These are phyloP conservation scores for Nothomitra cinnamomea DNA, from an alignment of 2,329 filamentous ascomycete species.

Conservation along the genomic window DNA sequence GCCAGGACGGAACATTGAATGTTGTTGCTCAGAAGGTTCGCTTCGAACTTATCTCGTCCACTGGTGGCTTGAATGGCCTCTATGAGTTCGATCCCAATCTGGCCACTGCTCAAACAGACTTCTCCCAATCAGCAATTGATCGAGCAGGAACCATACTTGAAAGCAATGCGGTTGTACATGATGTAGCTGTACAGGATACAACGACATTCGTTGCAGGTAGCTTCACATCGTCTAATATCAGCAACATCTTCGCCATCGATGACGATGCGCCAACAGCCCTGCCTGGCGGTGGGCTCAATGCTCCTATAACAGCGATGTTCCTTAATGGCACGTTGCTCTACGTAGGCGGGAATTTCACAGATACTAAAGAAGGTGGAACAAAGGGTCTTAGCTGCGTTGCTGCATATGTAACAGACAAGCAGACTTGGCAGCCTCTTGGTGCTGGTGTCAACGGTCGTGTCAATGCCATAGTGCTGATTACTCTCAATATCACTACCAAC, in stretches of 20 bases:
- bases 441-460: conserved; percentile 74
- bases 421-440: conserved; percentile 63
- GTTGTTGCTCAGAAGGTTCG: conserved; percentile 81
- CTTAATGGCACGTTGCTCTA: conserved; percentile 51
- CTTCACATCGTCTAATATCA: conserved; percentile 51
- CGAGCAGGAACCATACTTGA: conserved; percentile 55
- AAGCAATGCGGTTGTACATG: conserved; percentile 47
- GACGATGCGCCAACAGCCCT: conserved; percentile 44
- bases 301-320: conserved; percentile 55
- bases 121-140: conserved; percentile 59
- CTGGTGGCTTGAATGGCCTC: conserved; percentile 70
- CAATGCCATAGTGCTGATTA: conserved; percentile 54
- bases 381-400: conserved; percentile 60
- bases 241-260: conserved; percentile 63
- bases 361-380: conserved; percentile 44
- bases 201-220: conserved; percentile 67
- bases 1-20: conserved; percentile 46
- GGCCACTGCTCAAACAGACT: conserved; percentile 41
- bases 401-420: conserved; percentile 49
- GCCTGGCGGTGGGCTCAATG: conserved; percentile 60
- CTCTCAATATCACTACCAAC: conserved; percentile 56
- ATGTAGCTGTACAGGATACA: conserved; percentile 47
- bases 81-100: conserved; percentile 69
- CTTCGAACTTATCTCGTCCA: conserved; percentile 57
- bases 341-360: conserved; percentile 71